A percentile compares a stretch with the other conserved stretches of the same genome.
These are phyloP conservation scores for Sindora glabra DNA, from an alignment of 306 rosid genomes.

Conservation along the genomic window DNA sequence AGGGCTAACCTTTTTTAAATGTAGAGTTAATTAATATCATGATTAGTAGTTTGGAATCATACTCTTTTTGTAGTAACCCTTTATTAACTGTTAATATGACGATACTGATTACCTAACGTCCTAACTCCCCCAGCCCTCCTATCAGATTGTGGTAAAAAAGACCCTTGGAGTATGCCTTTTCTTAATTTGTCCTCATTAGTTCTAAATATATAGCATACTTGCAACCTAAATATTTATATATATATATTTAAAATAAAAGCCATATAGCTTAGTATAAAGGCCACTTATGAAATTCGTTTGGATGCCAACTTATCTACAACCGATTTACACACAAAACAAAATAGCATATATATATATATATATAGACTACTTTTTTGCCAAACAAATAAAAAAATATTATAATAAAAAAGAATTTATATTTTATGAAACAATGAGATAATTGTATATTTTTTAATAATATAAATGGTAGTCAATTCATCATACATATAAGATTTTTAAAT, in stretches of 20 bases:
- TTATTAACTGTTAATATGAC: slow-evolving; percentile 24
- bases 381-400: slow-evolving; percentile 12
- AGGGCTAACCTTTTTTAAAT: slow-evolving; percentile 12
- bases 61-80: slow-evolving; percentile 1
- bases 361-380: slow-evolving; percentile 15
- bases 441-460: no score
- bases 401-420: no score
- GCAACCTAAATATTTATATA: neutral
- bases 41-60: neutral
- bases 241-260: slow-evolving; percentile 1
- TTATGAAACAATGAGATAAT: no score
- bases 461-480: no score
- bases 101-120: slow-evolving; percentile 43
- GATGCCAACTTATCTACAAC: slow-evolving; percentile 42
- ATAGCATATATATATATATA: neutral
- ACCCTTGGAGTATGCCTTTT: slow-evolving; percentile 18
- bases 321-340: slow-evolving; percentile 15
- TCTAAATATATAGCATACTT: neutral
- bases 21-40: neutral
- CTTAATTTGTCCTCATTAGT: slow-evolving; percentile 14
- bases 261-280: slow-evolving; percentile 18
- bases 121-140: slow-evolving; percentile 36
- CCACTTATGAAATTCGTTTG: slow-evolving; percentile 19
- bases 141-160: slow-evolving; percentile 25
- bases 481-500: no score